phyloP scores from a whole-genome alignment of 73 alveolate species.

The Paramecium caudatum region DNA sequence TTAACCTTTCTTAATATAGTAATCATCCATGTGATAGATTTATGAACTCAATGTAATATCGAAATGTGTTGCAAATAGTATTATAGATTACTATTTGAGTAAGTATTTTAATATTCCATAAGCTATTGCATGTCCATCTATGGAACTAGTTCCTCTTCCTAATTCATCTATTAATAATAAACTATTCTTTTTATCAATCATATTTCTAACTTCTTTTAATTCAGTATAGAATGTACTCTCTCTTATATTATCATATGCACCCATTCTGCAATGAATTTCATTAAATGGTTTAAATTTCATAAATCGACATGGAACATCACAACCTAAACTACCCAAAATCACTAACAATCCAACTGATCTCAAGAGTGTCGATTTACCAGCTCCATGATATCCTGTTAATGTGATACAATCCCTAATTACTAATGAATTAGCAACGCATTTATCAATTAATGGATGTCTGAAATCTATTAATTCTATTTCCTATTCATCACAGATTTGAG shows the following conservation, averaged over 20 bases:
- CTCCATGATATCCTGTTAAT: constrained; percentile 53
- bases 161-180: constrained; percentile 58
- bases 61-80: constrained; percentile 42
- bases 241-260: constrained; percentile 57
- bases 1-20: not conserved
- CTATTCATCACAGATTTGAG: not conserved
- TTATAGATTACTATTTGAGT: not conserved
- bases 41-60: not conserved
- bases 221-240: constrained; percentile 29
- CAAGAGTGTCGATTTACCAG: constrained; percentile 50
- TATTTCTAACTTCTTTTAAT: constrained; percentile 13
- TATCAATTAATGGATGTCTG: constrained; percentile 29
- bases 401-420: not conserved
- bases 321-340: constrained; percentile 30
- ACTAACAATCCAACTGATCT: constrained; percentile 20
- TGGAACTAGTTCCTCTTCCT: constrained; percentile 64
- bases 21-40: not conserved
- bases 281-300: constrained; percentile 36
- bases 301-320: constrained; percentile 40
- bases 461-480: not conserved
- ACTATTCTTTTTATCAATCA: constrained; percentile 23
- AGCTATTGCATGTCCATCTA: constrained; percentile 59
- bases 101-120: constrained; percentile 47
- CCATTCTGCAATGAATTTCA: constrained; percentile 44
- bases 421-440: not conserved